These are phyloP conservation scores for Heliosperma pusillum DNA, from an alignment of 148 eudicot species.

Conservation along the genomic window DNA sequence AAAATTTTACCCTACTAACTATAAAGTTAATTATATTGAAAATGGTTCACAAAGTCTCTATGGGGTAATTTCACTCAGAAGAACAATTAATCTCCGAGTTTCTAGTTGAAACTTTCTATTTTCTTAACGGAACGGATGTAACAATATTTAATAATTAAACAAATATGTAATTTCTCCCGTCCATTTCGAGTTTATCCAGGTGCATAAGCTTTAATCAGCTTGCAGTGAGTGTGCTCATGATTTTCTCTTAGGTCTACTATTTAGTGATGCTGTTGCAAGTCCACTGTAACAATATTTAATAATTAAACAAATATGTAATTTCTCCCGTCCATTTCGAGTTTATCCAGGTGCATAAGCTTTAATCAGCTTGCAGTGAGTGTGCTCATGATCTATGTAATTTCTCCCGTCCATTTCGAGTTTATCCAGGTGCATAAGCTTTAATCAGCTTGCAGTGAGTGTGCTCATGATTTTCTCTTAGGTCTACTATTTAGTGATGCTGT, in stretches of 20 bases:
- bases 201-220: slow-evolving; percentile 32
- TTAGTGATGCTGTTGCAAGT: neutral
- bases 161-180: slow-evolving; percentile 23
- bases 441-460: slow-evolving; percentile 33
- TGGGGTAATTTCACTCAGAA: neutral
- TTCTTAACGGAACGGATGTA: neutral
- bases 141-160: neutral
- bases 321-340: slow-evolving; percentile 24
- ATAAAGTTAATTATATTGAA: too few species aligned
- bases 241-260: slow-evolving; percentile 13
- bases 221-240: slow-evolving; percentile 27
- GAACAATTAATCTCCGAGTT: neutral
- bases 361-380: slow-evolving; percentile 34
- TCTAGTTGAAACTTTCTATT: neutral
- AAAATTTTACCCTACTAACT: neutral
- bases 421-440: slow-evolving; percentile 32
- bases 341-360: slow-evolving; percentile 32
- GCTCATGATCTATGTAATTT: slow-evolving; percentile 22
- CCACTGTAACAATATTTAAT: neutral
- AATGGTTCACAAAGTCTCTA: neutral
- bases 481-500: neutral
- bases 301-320: slow-evolving; percentile 20
- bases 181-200: slow-evolving; percentile 30
- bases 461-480: slow-evolving; percentile 14
- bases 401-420: slow-evolving; percentile 26